Percentiles rank a stretch among this genome's conserved stretches.
phyloP scores from a whole-genome alignment of 352 stramenopile genomes.

The Phytophthora hybrid region DNA sequence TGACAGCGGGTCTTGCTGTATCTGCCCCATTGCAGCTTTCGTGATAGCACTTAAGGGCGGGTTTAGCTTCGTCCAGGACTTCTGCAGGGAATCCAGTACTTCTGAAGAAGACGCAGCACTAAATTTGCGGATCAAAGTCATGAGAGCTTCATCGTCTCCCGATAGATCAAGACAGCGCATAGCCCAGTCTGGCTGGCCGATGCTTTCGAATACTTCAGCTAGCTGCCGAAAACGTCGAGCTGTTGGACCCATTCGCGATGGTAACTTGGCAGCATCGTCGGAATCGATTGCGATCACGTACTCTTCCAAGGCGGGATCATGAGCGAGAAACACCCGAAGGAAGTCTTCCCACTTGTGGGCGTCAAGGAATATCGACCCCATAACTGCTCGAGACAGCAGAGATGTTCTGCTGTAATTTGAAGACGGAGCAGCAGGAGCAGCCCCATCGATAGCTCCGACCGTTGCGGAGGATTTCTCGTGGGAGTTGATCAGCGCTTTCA shows the following conservation, averaged over 20 bases:
- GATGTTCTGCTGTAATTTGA: slow-evolving; percentile 57
- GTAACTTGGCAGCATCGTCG: slow-evolving; percentile 59
- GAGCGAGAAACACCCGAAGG: slow-evolving; percentile 53
- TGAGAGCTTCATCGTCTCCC: slow-evolving; percentile 70
- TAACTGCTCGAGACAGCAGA: slow-evolving; percentile 45
- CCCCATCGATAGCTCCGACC: slow-evolving; percentile 17
- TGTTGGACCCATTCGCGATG: slow-evolving; percentile 54
- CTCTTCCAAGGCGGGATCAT: slow-evolving; percentile 71
- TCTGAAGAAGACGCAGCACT: slow-evolving; percentile 25
- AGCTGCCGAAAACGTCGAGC: slow-evolving; percentile 56
- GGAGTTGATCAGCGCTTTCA: slow-evolving; percentile 47
- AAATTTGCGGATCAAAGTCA: slow-evolving; percentile 55
- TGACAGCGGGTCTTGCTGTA: slow-evolving; percentile 5
- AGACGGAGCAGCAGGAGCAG: slow-evolving; percentile 16
- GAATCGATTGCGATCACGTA: slow-evolving; percentile 68
- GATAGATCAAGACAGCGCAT: slow-evolving; percentile 75
- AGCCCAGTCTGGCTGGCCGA: slow-evolving; percentile 66
- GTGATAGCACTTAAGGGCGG: slow-evolving; percentile 54
- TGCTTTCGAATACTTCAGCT: slow-evolving; percentile 48
- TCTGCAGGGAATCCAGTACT: slow-evolving; percentile 52
- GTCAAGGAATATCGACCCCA: slow-evolving; percentile 65
- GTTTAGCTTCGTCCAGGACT: slow-evolving; percentile 68
- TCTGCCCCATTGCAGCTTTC: slow-evolving; percentile 33
- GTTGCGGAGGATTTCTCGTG: slow-evolving; percentile 21
- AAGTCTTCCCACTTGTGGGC: slow-evolving; percentile 66